Conservation (phyloP, 2,329 filamentous ascomycete species). For the Exophiala viscosa region DNA sequence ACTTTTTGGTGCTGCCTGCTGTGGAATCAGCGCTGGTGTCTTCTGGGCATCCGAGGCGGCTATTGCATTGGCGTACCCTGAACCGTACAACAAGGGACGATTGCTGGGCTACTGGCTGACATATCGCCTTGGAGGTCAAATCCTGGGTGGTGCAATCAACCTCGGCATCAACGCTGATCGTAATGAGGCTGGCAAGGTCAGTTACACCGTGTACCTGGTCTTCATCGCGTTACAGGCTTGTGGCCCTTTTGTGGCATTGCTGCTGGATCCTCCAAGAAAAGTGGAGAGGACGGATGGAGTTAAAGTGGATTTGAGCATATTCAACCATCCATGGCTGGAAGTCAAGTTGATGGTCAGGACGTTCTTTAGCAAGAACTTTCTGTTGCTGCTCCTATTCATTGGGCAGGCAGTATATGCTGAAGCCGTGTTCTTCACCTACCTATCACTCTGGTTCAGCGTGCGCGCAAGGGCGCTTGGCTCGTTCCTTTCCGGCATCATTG, state of each 20-base stretch:
- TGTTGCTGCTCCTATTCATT: slow-evolving; percentile 65
- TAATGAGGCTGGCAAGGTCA: slow-evolving; percentile 60
- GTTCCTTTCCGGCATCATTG: slow-evolving; percentile 65
- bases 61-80: slow-evolving; percentile 68
- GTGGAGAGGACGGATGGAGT: slow-evolving; percentile 65
- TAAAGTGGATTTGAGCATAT: slow-evolving; percentile 58
- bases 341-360: slow-evolving; percentile 56
- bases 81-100: slow-evolving; percentile 63
- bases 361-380: slow-evolving; percentile 59
- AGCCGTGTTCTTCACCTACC: slow-evolving; percentile 68
- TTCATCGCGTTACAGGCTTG: slow-evolving; percentile 68
- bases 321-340: slow-evolving; percentile 56
- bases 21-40: slow-evolving; percentile 66
- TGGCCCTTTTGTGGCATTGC: slow-evolving; percentile 61
- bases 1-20: slow-evolving; percentile 64
- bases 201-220: slow-evolving; percentile 64
- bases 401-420: slow-evolving; percentile 68
- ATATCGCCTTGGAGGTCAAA: slow-evolving; percentile 60
- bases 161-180: slow-evolving; percentile 61
- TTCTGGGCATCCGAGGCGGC: slow-evolving; percentile 75
- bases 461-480: slow-evolving; percentile 66
- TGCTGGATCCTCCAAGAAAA: slow-evolving; percentile 58
- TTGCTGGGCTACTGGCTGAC: slow-evolving; percentile 67
- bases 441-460: slow-evolving; percentile 66
- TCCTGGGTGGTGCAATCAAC: slow-evolving; percentile 69